Evolutionary conservation across 257 asterid genomes (phyloP), one percentile per base, ranked within the genome.

Genomic region (Ilex asprella): DNA sequence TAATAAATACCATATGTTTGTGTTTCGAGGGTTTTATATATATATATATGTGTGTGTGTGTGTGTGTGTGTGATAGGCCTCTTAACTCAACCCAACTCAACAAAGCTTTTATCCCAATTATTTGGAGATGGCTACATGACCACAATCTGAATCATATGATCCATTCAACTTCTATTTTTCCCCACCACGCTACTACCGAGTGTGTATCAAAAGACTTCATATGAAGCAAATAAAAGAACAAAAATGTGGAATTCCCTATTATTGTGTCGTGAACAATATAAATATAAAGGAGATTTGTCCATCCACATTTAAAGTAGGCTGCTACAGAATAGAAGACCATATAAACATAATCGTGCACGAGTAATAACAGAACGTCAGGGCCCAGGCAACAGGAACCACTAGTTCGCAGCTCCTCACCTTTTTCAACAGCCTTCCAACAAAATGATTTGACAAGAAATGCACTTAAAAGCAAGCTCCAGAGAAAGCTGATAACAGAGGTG

Each of bases 361-460:
- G 21, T 21, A 31, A 55, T 59, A 67, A 65, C 50, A 70, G 39
- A 49, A 58, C 53, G 30, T 44, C 43, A 12, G 59, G 47, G n/a
- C 39, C 29, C 39, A 12, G 53, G 54, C 16, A 39, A 68, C 56
- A 55, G 56, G 16, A 16, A 35, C 58, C 51, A 9, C 35, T 16
- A 49, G 31, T 53, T 63, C 63, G 10, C 43, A 63, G 60, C 56
- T 67, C 61, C 78, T 76, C 63, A 86, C 95, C 95, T 81, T 82
- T 87, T 81, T 78, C 78, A 63, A 87, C 81, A 63, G 66, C 82
- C 67, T 71, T 80, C 70, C 79, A 66, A 54, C 31, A 71, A 52
- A 65, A 59, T 31, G 70, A 66, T 61, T 80, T 70, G 35, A 61
- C 41, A 11, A 81, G 51, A 16, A 70, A 64, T 44, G 72, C 86